phyloP scores from a whole-genome alignment of 2,329 filamentous ascomycete genomes.

The Scortechinia acanthostroma region DNA sequence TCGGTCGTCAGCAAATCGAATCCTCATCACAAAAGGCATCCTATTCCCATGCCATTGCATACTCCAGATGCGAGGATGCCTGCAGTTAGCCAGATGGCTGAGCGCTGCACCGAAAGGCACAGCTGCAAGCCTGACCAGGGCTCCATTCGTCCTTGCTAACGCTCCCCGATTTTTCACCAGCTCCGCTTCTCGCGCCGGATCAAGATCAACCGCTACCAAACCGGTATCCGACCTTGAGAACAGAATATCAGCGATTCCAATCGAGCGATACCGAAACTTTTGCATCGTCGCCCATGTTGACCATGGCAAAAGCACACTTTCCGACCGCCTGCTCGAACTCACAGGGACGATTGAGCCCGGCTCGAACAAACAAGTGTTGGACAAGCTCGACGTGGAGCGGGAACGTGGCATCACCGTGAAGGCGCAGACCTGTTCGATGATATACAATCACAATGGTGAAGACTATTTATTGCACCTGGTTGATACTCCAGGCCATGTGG shows the following conservation, averaged over 20 bases:
- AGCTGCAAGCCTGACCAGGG: background rate
- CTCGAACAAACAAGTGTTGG: slow-evolving; percentile 87
- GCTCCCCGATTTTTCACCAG: slow-evolving; percentile 10
- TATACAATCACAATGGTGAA: slow-evolving; percentile 76
- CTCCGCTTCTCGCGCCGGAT: slow-evolving; percentile 13
- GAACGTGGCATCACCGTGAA: slow-evolving; percentile 97
- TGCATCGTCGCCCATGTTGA: slow-evolving; percentile 98
- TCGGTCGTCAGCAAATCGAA: too few species aligned
- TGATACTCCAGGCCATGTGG: slow-evolving; percentile 94
- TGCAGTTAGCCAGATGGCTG: slow-evolving; percentile 2
- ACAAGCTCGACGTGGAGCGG: slow-evolving; percentile 93
- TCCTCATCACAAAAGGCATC: too few species aligned
- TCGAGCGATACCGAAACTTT: slow-evolving; percentile 83
- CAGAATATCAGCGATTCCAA: slow-evolving; percentile 68
- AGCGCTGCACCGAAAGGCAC: background rate
- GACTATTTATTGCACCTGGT: slow-evolving; percentile 94
- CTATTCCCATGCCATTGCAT: background rate
- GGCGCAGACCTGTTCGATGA: slow-evolving; percentile 96
- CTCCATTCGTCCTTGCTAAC: background rate
- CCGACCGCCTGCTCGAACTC: slow-evolving; percentile 83
- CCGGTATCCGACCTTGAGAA: slow-evolving; percentile 33
- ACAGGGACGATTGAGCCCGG: slow-evolving; percentile 87
- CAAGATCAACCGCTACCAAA: slow-evolving; percentile 13
- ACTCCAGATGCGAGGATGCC: slow-evolving; percentile 1
- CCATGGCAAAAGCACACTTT: slow-evolving; percentile 95